Evolutionary conservation across 23 red algal genomes (phyloP).

Genomic region (Gracilaria domingensis): DNA sequence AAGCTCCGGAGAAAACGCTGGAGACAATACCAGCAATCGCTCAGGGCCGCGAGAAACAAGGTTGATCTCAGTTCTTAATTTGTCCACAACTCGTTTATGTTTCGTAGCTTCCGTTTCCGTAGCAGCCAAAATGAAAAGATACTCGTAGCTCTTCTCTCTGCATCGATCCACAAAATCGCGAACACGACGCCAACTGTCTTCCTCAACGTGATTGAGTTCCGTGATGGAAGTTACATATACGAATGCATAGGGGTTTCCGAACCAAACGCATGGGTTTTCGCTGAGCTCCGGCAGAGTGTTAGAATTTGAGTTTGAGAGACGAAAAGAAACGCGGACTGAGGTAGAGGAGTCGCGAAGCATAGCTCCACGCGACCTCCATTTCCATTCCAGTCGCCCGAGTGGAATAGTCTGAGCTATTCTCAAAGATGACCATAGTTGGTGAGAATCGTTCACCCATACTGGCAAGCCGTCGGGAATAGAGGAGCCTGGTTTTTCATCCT

Average conservation of each 20-base stretch:
- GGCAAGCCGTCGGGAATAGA: slow-evolving; percentile 56
- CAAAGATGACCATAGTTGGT: slow-evolving; percentile 68
- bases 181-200: slow-evolving; percentile 57
- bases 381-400: slow-evolving; percentile 70
- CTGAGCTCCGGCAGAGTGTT: slow-evolving; percentile 4
- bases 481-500: slow-evolving; percentile 22
- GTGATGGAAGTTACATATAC: slow-evolving; percentile 51
- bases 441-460: slow-evolving; percentile 68
- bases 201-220: slow-evolving; percentile 32
- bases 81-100: slow-evolving; percentile 57
- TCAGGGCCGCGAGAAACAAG: slow-evolving; percentile 41
- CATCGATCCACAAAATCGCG: slow-evolving; percentile 71
- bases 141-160: slow-evolving; percentile 48
- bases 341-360: slow-evolving; percentile 75
- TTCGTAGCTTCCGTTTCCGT: slow-evolving; percentile 31
- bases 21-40: slow-evolving; percentile 13
- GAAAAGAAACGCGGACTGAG: slow-evolving; percentile 48
- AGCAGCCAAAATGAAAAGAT: slow-evolving; percentile 57
- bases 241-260: slow-evolving; percentile 62
- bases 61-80: slow-evolving; percentile 69
- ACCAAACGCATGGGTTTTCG: slow-evolving; percentile 49
- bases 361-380: slow-evolving; percentile 45
- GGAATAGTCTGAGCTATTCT: slow-evolving; percentile 54
- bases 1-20: slow-evolving; percentile 18
- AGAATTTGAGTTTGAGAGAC: slow-evolving; percentile 19